A percentile compares a stretch with the other conserved stretches of the same genome.
phyloP scores from a whole-genome alignment of 441 rosid species.

The Corymbia calophylla region DNA sequence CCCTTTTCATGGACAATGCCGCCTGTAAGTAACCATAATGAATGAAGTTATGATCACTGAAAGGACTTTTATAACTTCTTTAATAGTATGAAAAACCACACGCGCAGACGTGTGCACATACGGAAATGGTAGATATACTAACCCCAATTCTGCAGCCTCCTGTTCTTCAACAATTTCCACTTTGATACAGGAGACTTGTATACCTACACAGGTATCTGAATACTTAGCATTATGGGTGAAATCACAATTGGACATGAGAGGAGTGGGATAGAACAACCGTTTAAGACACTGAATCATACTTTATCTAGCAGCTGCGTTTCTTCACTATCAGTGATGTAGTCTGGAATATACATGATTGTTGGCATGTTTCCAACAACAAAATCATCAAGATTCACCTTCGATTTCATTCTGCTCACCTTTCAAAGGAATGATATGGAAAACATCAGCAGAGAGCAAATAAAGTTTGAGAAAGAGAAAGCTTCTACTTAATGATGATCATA shows the following conservation, averaged over 20 bases:
- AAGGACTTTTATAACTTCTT: background rate
- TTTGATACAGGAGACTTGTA: constrained; percentile 58
- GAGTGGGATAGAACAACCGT: background rate
- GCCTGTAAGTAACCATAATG: constrained; percentile 34
- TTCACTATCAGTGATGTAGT: constrained; percentile 50
- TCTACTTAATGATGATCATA: background rate
- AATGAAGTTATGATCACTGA: background rate
- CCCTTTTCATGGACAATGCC: constrained; percentile 96
- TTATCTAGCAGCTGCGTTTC: constrained; percentile 46
- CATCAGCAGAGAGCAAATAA: background rate
- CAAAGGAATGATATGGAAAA: background rate
- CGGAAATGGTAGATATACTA: background rate
- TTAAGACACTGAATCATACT: constrained; percentile 19
- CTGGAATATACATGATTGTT: constrained; percentile 57
- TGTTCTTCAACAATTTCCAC: constrained; percentile 79
- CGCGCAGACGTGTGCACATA: background rate
- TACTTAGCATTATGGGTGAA: background rate
- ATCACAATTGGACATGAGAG: background rate
- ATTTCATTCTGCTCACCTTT: constrained; percentile 18
- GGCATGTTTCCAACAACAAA: constrained; percentile 56
- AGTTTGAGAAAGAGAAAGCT: background rate
- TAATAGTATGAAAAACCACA: background rate
- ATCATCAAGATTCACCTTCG: constrained; percentile 23
- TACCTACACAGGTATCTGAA: constrained; percentile 25
- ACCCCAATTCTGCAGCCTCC: constrained; percentile 92